Evolutionary conservation across 306 rosid species (phyloP).

Genomic region (Prunus campanulata): DNA sequence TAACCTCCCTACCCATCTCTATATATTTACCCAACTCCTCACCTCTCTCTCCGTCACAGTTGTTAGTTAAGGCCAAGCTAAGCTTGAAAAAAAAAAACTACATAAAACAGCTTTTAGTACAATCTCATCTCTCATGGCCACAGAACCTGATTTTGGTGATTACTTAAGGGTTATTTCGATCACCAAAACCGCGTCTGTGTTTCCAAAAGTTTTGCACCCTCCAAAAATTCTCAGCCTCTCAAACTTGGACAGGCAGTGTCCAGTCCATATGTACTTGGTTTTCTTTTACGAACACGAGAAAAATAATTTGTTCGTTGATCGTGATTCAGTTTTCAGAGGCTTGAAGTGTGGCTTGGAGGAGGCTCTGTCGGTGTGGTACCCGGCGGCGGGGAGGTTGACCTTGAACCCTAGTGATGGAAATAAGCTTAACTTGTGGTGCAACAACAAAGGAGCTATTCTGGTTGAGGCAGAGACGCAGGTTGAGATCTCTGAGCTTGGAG

Average conservation of each 20-base stretch:
- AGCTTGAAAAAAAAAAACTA: too few relatives aligned
- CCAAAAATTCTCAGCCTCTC: constrained; percentile 51
- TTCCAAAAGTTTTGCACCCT: constrained; percentile 43
- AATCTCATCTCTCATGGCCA: not conserved
- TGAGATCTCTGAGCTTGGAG: constrained; percentile 55
- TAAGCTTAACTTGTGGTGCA: constrained; percentile 62
- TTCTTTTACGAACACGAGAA: constrained; percentile 42
- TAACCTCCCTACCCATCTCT: too few relatives aligned
- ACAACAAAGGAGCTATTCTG: constrained; percentile 62
- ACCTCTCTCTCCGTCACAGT: too few relatives aligned
- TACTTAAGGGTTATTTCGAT: constrained; percentile 43
- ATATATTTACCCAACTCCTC: too few relatives aligned
- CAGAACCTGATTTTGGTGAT: constrained; percentile 12
- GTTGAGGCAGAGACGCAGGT: constrained; percentile 41
- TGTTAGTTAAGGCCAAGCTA: too few relatives aligned
- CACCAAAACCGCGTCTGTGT: constrained; percentile 42
- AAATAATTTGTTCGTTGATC: constrained; percentile 23
- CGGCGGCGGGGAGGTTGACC: constrained; percentile 63
- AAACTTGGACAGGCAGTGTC: constrained; percentile 80
- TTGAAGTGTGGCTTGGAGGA: constrained; percentile 65
- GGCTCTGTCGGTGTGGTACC: constrained; percentile 57
- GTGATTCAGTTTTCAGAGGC: constrained; percentile 39
- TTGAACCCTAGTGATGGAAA: constrained; percentile 38
- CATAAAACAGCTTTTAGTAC: not conserved
- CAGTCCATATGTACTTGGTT: constrained; percentile 57